These are phyloP conservation scores for Hyphodiscus sp. DNA, from an alignment of 2,329 filamentous ascomycete species.

Conservation along the genomic window DNA sequence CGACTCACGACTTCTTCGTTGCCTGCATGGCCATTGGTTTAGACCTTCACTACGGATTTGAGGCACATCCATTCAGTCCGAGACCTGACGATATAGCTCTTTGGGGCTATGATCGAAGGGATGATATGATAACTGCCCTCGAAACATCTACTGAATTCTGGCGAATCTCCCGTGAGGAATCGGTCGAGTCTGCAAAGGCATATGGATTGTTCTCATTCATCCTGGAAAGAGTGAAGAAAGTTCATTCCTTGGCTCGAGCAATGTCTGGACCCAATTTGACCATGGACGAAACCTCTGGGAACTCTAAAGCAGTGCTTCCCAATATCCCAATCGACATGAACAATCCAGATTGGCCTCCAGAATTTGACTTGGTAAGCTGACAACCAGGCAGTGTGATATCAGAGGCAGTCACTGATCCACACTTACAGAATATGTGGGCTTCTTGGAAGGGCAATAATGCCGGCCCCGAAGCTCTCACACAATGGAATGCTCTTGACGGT, in stretches of 20 bases:
- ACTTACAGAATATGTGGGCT: background rate
- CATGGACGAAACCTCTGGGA: background rate
- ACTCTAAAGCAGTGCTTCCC: background rate
- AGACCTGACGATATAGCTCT: background rate
- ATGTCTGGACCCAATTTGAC: background rate
- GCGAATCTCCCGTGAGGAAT: conserved; percentile 7
- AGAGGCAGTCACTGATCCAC: background rate
- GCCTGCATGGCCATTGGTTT: conserved; percentile 10
- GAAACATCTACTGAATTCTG: conserved; percentile 6
- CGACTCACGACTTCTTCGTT: conserved; percentile 10
- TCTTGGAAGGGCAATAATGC: background rate
- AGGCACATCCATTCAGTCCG: background rate
- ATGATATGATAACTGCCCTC: conserved; percentile 9
- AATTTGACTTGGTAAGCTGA: background rate
- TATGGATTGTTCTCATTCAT: conserved; percentile 13
- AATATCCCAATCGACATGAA: background rate
- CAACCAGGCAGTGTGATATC: background rate
- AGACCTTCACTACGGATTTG: conserved; percentile 7
- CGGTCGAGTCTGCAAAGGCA: conserved; percentile 11
- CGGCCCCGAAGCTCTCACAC: background rate
- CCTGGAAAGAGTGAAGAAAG: conserved; percentile 2
- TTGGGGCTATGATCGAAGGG: conserved; percentile 3
- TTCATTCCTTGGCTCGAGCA: background rate
- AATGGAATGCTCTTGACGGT: background rate
- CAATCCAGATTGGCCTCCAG: background rate